These are phyloP conservation scores for Pleurotus cornucopiae DNA, from an alignment of 768 basidiomycete genomes.

Conservation along the genomic window DNA sequence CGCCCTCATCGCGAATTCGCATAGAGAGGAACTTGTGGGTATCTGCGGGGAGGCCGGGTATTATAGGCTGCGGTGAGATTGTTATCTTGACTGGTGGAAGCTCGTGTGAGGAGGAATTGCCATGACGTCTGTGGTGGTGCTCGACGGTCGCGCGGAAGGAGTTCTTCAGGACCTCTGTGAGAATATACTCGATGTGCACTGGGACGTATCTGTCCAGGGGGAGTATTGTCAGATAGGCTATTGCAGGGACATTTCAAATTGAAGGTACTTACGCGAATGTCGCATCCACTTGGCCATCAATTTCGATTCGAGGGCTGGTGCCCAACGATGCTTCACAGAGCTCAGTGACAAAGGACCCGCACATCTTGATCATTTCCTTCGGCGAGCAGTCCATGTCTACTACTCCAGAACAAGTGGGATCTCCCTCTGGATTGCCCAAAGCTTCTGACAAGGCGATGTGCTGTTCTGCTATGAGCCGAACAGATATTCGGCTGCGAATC, in stretches of 20 bases:
- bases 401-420: conserved; percentile 47
- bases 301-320: conserved; percentile 54
- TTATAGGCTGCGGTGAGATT: conserved; percentile 50
- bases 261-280: conserved; percentile 70
- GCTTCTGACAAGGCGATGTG: conserved; percentile 82
- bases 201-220: conserved; percentile 66
- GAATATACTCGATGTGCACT: conserved; percentile 86
- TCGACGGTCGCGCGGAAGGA: conserved; percentile 88
- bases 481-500: conserved; percentile 82
- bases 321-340: conserved; percentile 85
- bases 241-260: neutral
- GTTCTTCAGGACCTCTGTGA: conserved; percentile 90
- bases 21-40: conserved; percentile 59
- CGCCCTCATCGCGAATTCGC: conserved; percentile 82
- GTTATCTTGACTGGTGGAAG: conserved; percentile 71
- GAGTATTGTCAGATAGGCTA: conserved; percentile 6
- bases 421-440: conserved; percentile 34
- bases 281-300: conserved; percentile 68
- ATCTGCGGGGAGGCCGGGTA: conserved; percentile 19
- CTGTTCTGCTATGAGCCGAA: conserved; percentile 87
- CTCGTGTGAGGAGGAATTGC: conserved; percentile 25
- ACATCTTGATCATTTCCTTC: conserved; percentile 68
- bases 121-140: conserved; percentile 47
- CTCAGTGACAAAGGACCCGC: conserved; percentile 79
- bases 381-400: conserved; percentile 75